Base-by-base conservation (phyloP, 2,329 filamentous ascomycete species). In the Acrocalymma vagum region DNA sequence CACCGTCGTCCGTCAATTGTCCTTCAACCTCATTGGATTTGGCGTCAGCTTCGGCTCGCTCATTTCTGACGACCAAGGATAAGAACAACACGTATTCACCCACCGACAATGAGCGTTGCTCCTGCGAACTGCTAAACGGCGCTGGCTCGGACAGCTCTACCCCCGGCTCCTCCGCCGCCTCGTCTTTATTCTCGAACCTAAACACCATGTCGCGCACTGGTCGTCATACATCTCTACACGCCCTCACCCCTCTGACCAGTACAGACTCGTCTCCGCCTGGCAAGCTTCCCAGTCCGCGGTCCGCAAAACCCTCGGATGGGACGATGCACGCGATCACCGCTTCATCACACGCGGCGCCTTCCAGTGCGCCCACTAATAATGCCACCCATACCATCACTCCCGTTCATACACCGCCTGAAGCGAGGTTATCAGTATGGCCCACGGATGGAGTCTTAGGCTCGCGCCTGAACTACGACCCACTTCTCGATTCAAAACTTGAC, bases 81-180 rank as follows among this genome's bases (percentile, higher is more conserved):
- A 57, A 48, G 23, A 51, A 40, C 42, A 56, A 35, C 34, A 49
- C 48, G 43, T 44, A 40, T 48, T 59, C 56, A 43, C 53, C 52
- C 28, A 40, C 47, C 42, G 53, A 63, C 53, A 28, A 70, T 67
- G 65, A 61, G 54, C 58, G 32, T 49, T 58, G 58, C 44, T 48
- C 51, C 37, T 83, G 82, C 68, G 86, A 91, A 60, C 79, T 85
- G 37, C 78, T 87, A 62, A 87, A 86, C 68, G 85, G 83, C 48
- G 79, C 85, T 56, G 86, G 83, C 60, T 91, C 88, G 34, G 82
- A 85, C 41, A 89, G 84, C 71, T 90, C 87, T 42, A 44, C 48
- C 17, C 31, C 36, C 79, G 85, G 62, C 42, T 78, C 81, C 42
- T 90, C 85, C 72, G 82, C 84, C 38, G 79, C 80, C 34, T 90